Percentiles rank a stretch among this genome's conserved stretches.
These are phyloP conservation scores for Kodamaea lidongshanica DNA, from an alignment of 805 yeast genomes.

Conservation along the genomic window DNA sequence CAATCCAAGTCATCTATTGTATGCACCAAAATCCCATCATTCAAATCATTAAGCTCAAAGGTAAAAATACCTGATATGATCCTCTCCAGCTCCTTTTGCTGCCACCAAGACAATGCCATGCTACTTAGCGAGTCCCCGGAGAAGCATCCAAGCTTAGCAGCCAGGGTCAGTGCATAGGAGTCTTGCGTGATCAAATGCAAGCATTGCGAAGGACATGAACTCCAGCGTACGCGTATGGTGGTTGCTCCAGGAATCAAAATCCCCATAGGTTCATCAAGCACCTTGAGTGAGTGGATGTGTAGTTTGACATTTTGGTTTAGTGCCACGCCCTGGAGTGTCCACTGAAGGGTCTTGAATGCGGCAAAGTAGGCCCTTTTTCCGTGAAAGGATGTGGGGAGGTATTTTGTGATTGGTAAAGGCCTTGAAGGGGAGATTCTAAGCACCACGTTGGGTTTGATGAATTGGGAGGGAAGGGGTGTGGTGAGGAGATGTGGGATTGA, in stretches of 20 bases:
- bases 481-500: slow-evolving; percentile 48
- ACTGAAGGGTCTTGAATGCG: slow-evolving; percentile 50
- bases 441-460: slow-evolving; percentile 41
- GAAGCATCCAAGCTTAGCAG: slow-evolving; percentile 36
- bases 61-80: slow-evolving; percentile 52
- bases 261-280: slow-evolving; percentile 15
- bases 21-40: slow-evolving; percentile 52
- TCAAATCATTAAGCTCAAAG: slow-evolving; percentile 56
- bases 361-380: slow-evolving; percentile 54
- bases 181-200: slow-evolving; percentile 31
- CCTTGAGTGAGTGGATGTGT: slow-evolving; percentile 43
- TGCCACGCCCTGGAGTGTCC: slow-evolving; percentile 50
- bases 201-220: slow-evolving; percentile 50
- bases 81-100: slow-evolving; percentile 29
- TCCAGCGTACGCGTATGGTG: slow-evolving; percentile 51
- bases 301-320: slow-evolving; percentile 46
- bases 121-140: slow-evolving; percentile 35
- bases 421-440: slow-evolving; percentile 54
- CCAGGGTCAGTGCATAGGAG: slow-evolving; percentile 27
- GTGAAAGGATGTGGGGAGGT: slow-evolving; percentile 45
- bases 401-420: slow-evolving; percentile 36
- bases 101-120: too few relatives aligned
- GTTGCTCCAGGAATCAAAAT: slow-evolving; percentile 36
- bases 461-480: slow-evolving; percentile 37
- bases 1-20: slow-evolving; percentile 63